These are phyloP conservation scores for Orbilia oligospora DNA, from an alignment of 2,329 filamentous ascomycete species.

Conservation along the genomic window DNA sequence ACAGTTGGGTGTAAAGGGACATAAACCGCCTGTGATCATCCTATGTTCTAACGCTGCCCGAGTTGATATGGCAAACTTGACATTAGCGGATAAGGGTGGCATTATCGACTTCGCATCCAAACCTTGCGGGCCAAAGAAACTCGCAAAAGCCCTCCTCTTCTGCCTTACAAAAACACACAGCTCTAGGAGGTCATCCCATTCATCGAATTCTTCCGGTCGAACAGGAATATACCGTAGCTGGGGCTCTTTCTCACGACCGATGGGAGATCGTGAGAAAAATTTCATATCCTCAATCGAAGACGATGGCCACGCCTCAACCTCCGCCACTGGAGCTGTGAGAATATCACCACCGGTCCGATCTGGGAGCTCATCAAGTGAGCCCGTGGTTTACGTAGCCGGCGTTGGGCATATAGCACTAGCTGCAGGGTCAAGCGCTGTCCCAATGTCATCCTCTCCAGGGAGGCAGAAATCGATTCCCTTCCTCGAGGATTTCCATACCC, in stretches of 20 bases:
- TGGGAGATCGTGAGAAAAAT: conserved; percentile 33
- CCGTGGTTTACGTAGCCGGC: conserved; percentile 43
- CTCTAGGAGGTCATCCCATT: conserved; percentile 43
- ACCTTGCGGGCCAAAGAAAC: conserved; percentile 67
- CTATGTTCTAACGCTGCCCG: conserved; percentile 66
- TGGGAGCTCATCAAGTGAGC: conserved; percentile 53
- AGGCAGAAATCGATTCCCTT: conserved; percentile 45
- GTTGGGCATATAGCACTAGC: conserved; percentile 29
- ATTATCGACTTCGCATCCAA: conserved; percentile 66
- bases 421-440: conserved; percentile 41
- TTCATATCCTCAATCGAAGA: conserved; percentile 30
- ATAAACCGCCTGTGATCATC: conserved; percentile 65
- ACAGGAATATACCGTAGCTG: conserved; percentile 37
- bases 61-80: conserved; percentile 61
- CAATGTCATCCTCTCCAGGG: conserved; percentile 41
- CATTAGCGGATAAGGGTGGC: conserved; percentile 50
- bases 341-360: conserved; percentile 49
- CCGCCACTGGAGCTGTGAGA: conserved; percentile 43
- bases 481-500: conserved; percentile 44
- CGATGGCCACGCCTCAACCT: conserved; percentile 3
- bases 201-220: conserved; percentile 32
- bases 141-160: conserved; percentile 66
- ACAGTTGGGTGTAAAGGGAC: conserved; percentile 31
- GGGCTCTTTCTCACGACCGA: conserved; percentile 32
- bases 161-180: conserved; percentile 64